Percentiles rank a stretch among this genome's conserved stretches.
phyloP scores from a whole-genome alignment of 345 rosid species.

The Gynandropsis gynandra region DNA sequence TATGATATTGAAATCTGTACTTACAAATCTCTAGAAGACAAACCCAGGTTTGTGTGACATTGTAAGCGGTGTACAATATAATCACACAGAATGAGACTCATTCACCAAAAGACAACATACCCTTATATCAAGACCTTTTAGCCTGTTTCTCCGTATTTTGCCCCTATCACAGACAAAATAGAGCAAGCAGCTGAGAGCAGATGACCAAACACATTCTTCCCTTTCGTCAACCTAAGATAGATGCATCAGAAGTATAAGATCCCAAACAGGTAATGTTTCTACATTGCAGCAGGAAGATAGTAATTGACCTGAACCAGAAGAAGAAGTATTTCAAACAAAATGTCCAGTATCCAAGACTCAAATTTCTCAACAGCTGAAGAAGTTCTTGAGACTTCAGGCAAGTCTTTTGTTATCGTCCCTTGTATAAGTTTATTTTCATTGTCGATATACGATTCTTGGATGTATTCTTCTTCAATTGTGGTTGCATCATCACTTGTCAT shows the following conservation, averaged over 20 bases:
- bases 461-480: constrained; percentile 73
- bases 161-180: constrained; percentile 93
- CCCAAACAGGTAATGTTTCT: constrained; percentile 12
- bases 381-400: constrained; percentile 40
- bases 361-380: constrained; percentile 65
- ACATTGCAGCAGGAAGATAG: constrained; percentile 12
- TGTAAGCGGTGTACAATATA: too few species aligned
- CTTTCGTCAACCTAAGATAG: constrained; percentile 64
- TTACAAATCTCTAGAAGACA: constrained; percentile 11
- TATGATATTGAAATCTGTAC: constrained; percentile 12
- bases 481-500: constrained; percentile 55
- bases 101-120: constrained; percentile 31
- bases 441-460: constrained; percentile 62
- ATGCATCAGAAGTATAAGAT: constrained; percentile 18
- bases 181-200: constrained; percentile 92
- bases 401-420: constrained; percentile 45
- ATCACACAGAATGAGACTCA: constrained; percentile 12
- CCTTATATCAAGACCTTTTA: constrained; percentile 97
- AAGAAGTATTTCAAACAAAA: constrained; percentile 82
- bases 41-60: too few species aligned
- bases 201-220: constrained; percentile 94
- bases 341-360: constrained; percentile 90
- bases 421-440: constrained; percentile 47
- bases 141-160: constrained; percentile 61
- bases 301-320: constrained; percentile 81